Base-by-base conservation (phyloP, 2,329 filamentous ascomycete genomes). In the Alternaria consortialis region DNA sequence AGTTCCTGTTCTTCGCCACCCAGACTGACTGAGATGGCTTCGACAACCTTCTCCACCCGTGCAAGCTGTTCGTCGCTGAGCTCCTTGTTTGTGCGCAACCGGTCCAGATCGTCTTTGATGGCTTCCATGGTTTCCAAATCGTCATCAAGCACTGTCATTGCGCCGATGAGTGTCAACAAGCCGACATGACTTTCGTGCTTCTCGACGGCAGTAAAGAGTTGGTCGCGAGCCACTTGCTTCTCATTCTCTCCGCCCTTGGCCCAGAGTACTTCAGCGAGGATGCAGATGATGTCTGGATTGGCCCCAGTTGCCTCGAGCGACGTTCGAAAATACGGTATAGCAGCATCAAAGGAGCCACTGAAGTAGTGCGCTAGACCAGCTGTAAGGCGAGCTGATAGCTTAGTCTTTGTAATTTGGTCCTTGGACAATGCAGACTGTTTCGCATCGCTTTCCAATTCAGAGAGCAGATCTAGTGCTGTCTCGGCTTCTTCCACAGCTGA, bases 201-300 rank as follows among this genome's bases (percentile, higher is more conserved):
- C 69, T 94, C 92, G 12, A 97, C 89, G 36, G 91, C 89, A 13
- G 89, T 89, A 71, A 97, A 94, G 1, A 99, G 84, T 65, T 92
- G 87, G 53, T 91, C 88, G 4, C 93, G 87, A 15, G 94, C 94
- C 63, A 91, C 88, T 51, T 90, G 87, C 47, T 90, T 88, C 56
- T 94, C 91, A 1, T 89, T 85, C 7, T 90, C 87, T 0, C 89
- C 88, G 8, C 92, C 93, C 66, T 92, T 93, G 0, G 94, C 94
- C 94, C 95, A 99, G 0, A 98, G 85, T 0, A 98, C 91, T 78
- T 98, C 93, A 0, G 94, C 91, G 12, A 98, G 84, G 12, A 97
- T 84, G 72, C 94, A 97, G 0, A 93, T 89, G 1, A 94, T 90
- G 73, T 97, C 93, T 0, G 94, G 91, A 63, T 93, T 89, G 37